Evolutionary conservation across 768 basidiomycete species (phyloP), one percentile per base, ranked within the genome.

Genomic region (Strobilomyces echinocephalus): DNA sequence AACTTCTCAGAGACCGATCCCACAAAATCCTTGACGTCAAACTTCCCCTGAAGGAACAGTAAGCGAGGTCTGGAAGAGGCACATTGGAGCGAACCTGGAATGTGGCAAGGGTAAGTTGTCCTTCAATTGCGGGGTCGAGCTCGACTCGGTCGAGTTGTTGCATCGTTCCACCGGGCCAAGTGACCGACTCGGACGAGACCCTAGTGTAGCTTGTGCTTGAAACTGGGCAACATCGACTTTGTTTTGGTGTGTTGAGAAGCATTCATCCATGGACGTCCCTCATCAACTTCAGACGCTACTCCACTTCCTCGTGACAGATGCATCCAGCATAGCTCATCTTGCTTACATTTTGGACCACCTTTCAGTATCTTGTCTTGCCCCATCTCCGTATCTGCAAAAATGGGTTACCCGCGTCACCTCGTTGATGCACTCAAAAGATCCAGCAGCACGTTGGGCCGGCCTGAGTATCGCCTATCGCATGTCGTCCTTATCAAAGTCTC

Each of bases 21-120:
- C 46, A 97, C 81, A 61, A 95, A 94, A 53, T 95, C 91, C 59
- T 92, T 89, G 56, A 91, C 84, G 66, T 94, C 89, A 71, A 95
- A 94, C 73, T 92, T 91, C 54, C 87, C 88, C 89, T 91, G 59
- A 43, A 44, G 47, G 4, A 40, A 30, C 45, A 15, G 58, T 60
- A 26, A 62, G 52, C 53, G 45, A 31, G 54, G 45, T 42, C 9
- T 42, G 12, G 20, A 20, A 50, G 39, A 21, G 38, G 26, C 46
- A 31, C 34, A 35, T 21, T 7, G 34, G 35, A 28, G 48, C 52
- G 14, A 31, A 83, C 84, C 76, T 82, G 80, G 66, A 85, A 85
- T 21, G 77, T 71, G 16, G 73, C 72, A 21, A 84, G 70, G 41
- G 75, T 72, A 1, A 85, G 73, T 50, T 81, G 79, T 36, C 76